These are phyloP conservation scores for Cichorium intybus DNA, from an alignment of 140 eudicot species.

Conservation along the genomic window DNA sequence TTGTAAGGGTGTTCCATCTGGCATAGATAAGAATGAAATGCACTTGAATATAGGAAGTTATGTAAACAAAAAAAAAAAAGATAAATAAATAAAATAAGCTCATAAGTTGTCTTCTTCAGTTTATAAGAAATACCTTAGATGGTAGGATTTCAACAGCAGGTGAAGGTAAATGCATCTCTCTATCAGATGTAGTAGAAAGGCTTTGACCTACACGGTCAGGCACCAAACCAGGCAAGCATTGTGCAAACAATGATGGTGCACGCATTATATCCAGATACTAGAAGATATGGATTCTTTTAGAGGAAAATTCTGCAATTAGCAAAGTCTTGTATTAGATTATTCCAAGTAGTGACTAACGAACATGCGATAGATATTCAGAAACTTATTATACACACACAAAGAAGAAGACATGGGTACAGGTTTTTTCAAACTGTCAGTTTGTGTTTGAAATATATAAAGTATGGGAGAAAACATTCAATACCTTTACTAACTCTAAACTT, in stretches of 20 bases:
- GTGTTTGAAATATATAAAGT: not conserved
- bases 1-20: slow-evolving; percentile 61
- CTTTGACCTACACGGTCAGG: slow-evolving; percentile 60
- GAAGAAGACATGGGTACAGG: not conserved
- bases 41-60: not conserved
- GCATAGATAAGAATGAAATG: slow-evolving; percentile 17
- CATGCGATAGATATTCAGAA: not conserved
- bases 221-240: slow-evolving; percentile 74
- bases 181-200: slow-evolving; percentile 47
- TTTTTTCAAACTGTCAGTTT: no score
- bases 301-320: slow-evolving; percentile 17
- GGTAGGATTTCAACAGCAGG: slow-evolving; percentile 86
- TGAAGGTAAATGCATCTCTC: slow-evolving; percentile 55
- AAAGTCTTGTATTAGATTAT: not conserved
- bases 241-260: slow-evolving; percentile 66
- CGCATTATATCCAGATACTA: slow-evolving; percentile 46
- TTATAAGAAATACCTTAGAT: slow-evolving; percentile 46
- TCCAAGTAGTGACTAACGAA: not conserved
- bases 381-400: not conserved
- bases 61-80: not conserved
- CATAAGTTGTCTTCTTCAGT: slow-evolving; percentile 3
- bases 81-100: not conserved
- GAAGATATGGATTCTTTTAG: not conserved
- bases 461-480: not conserved
- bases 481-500: no score